Base-by-base conservation (phyloP, 495 filamentous ascomycete species). In the Lasiosphaeria miniovina region DNA sequence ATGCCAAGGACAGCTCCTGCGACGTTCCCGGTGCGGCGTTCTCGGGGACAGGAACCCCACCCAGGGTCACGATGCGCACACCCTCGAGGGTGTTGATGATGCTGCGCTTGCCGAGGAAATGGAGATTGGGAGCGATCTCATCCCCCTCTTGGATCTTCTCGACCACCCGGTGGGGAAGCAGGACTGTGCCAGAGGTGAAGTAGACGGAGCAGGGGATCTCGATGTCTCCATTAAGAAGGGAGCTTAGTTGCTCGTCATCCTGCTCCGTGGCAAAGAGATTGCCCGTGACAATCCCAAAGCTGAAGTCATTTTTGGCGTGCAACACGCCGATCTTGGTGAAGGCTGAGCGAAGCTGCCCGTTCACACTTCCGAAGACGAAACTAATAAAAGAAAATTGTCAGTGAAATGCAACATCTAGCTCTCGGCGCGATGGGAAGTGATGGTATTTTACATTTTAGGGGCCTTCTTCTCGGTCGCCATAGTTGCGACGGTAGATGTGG, bases 71-170 rank as follows among this genome's bases (percentile, higher is more conserved):
- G 55, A 98, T 90, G 11, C 88, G 84, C 31, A 98, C 80, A 10
- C 94, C 94, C 55, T 96, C 91, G 24, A 89, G 87, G 0, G 94
- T 98, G 70, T 93, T 96, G 43, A 91, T 85, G 8, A 86, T 84
- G 35, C 86, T 88, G 56, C 90, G 87, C 69, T 91, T 95, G 31
- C 90, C 91, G 0, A 98, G 84, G 69, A 86, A 95, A 74, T 88
- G 90, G 4, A 98, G 81, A 63, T 98, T 96, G 1, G 86, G 79
- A 65, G 91, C 96, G 32, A 98, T 78, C 69, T 93, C 91, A 63
- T 88, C 82, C 49, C 79, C 78, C 43, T 81, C 81, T 68, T 90
- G 80, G 36, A 98, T 83, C 68, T 82, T 87, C 65, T 90, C 84
- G 34, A 90, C 68, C 3, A 96, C 79, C 4, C 75, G 68, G 14